A percentile compares a stretch with the other conserved stretches of the same genome.
Evolutionary conservation across 352 stramenopile species (phyloP).

Genomic region (Globisporangium uncinulatum): DNA sequence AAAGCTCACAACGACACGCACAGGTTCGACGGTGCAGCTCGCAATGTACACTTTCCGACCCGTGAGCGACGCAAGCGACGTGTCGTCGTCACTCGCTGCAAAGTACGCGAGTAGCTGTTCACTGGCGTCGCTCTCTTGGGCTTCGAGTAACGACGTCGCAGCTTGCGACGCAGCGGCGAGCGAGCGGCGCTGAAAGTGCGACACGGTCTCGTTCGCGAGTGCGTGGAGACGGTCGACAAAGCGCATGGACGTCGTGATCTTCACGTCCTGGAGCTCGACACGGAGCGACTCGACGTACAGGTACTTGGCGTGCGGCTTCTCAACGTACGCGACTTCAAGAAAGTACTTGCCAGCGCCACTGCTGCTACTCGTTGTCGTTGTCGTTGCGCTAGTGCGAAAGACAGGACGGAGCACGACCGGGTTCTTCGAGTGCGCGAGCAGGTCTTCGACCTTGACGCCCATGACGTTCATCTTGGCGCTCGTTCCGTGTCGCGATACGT

Average conservation of each 20-base stretch:
- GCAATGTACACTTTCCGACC: slow-evolving; percentile 77
- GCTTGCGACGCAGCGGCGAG: slow-evolving; percentile 37
- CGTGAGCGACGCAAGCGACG: slow-evolving; percentile 66
- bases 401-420: slow-evolving; percentile 60
- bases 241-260: slow-evolving; percentile 69
- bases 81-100: slow-evolving; percentile 35
- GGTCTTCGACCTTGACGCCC: slow-evolving; percentile 68
- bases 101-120: slow-evolving; percentile 67
- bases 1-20: slow-evolving; percentile 76
- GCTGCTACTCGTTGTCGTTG: slow-evolving; percentile 6
- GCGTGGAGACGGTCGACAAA: slow-evolving; percentile 70
- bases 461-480: slow-evolving; percentile 64
- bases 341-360: slow-evolving; percentile 42
- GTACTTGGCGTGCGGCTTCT: slow-evolving; percentile 68
- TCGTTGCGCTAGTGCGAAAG: slow-evolving; percentile 11
- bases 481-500: slow-evolving; percentile 31
- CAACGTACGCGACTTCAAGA: slow-evolving; percentile 59
- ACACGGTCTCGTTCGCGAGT: slow-evolving; percentile 51
- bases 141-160: slow-evolving; percentile 20
- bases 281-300: slow-evolving; percentile 55
- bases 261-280: slow-evolving; percentile 62
- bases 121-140: slow-evolving; percentile 25
- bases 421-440: slow-evolving; percentile 58
- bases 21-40: slow-evolving; percentile 54
- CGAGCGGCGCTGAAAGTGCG: slow-evolving; percentile 65